Conservation (phyloP, 768 basidiomycete genomes). For the Pholiota molesta region DNA sequence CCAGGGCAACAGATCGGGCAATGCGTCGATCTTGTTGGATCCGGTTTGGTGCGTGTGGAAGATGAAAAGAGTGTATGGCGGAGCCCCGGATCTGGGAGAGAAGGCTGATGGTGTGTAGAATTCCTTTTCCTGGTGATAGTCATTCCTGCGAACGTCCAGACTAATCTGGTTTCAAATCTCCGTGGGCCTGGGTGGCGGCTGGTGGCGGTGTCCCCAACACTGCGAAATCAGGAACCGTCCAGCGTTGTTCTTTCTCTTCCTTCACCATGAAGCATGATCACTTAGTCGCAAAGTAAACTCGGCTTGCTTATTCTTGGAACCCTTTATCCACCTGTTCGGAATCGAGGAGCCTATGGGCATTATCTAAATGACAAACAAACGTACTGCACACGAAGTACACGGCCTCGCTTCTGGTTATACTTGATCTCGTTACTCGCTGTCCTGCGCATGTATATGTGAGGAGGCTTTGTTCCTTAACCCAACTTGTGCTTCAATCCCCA, state of each 20-base stretch:
- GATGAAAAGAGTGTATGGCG: slow-evolving; percentile 1
- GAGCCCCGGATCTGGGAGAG: slow-evolving; percentile 12
- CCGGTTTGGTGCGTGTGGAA: not conserved
- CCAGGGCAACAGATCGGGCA: slow-evolving; percentile 3
- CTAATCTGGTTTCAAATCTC: slow-evolving; percentile 20
- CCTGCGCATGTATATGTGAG: not conserved
- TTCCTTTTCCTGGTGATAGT: slow-evolving; percentile 14
- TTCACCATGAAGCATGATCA: slow-evolving; percentile 1
- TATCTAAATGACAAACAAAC: slow-evolving; percentile 1
- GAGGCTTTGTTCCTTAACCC: not conserved
- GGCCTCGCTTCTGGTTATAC: not conserved
- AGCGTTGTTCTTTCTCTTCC: slow-evolving; percentile 1
- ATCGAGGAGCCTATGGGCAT: not conserved
- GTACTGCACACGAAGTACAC: not conserved
- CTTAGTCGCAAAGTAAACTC: slow-evolving; percentile 4
- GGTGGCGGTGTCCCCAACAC: slow-evolving; percentile 21
- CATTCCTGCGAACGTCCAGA: slow-evolving; percentile 4
- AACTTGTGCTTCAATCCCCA: not conserved
- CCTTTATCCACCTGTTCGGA: not conserved
- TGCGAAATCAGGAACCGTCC: slow-evolving; percentile 16
- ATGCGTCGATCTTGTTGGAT: slow-evolving; percentile 5
- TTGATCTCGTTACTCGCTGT: not conserved
- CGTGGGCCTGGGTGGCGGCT: slow-evolving; percentile 24
- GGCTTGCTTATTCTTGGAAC: slow-evolving; percentile 10
- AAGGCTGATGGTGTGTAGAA: slow-evolving; percentile 10